A percentile compares a stretch with the other conserved stretches of the same genome.
phyloP scores from a whole-genome alignment of 192 early-diverging fungal species.

The Umbelopsis isabellina region DNA sequence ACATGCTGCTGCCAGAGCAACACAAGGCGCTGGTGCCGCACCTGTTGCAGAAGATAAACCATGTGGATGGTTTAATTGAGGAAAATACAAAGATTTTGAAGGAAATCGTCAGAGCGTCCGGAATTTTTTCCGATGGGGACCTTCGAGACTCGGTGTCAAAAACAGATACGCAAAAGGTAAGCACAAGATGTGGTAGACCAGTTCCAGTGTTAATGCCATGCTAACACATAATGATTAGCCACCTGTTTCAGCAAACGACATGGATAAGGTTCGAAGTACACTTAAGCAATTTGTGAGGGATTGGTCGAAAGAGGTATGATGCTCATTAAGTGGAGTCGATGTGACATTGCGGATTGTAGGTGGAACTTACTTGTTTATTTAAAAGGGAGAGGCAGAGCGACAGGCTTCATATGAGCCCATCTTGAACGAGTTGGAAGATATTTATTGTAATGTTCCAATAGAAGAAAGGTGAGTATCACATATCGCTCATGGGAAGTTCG shows the following conservation, averaged over 20 bases:
- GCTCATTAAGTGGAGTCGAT: background rate
- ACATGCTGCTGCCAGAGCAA: conserved; percentile 60
- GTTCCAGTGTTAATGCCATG: background rate
- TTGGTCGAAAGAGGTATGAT: conserved; percentile 81
- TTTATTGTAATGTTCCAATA: conserved; percentile 54
- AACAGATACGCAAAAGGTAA: conserved; percentile 38
- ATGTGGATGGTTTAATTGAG: conserved; percentile 60
- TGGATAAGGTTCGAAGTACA: conserved; percentile 89
- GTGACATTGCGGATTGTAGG: background rate
- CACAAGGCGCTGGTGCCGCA: conserved; percentile 63
- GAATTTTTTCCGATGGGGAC: conserved; percentile 49
- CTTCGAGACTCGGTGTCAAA: background rate
- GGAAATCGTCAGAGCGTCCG: conserved; percentile 50
- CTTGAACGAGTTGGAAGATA: conserved; percentile 66
- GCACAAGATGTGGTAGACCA: conserved; percentile 20
- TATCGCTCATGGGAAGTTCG: no score
- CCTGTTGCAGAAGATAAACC: conserved; percentile 65
- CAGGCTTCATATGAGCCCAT: conserved; percentile 81
- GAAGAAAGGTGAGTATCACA: conserved; percentile 47
- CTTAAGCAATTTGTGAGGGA: conserved; percentile 95
- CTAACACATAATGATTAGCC: conserved; percentile 17
- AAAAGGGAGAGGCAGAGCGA: conserved; percentile 75
- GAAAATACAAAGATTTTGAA: conserved; percentile 61
- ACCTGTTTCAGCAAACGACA: conserved; percentile 67
- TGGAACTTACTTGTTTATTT: background rate